Conservation (phyloP, 495 filamentous ascomycete genomes). For the Eremomyces bilateralis region DNA sequence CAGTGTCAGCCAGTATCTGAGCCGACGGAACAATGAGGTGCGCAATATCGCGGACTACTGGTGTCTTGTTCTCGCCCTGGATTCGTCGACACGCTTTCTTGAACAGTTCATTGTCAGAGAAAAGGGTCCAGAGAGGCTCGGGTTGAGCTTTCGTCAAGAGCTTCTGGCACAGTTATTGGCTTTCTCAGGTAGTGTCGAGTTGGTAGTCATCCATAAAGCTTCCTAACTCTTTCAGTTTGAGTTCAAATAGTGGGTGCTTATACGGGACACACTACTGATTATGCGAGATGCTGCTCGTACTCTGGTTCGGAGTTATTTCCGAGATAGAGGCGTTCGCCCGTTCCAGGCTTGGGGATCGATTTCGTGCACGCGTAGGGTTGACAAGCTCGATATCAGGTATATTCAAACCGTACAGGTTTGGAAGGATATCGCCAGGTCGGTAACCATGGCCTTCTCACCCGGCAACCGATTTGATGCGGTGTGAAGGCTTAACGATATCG, state of each 20-base stretch:
- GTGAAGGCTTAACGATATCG: too few species aligned
- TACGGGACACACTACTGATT: not conserved
- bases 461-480: too few species aligned
- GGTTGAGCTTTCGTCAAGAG: not conserved
- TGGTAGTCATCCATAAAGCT: not conserved
- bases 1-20: constrained; percentile 4
- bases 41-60: constrained; percentile 6
- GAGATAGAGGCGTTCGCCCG: not conserved
- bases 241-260: not conserved
- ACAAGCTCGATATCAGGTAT: too few species aligned
- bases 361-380: not conserved
- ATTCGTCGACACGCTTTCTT: constrained; percentile 4
- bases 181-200: not conserved
- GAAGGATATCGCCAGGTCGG: too few species aligned
- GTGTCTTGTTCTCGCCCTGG: constrained; percentile 7
- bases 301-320: not conserved
- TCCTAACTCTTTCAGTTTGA: not conserved
- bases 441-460: too few species aligned
- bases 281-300: not conserved
- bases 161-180: not conserved
- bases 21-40: constrained; percentile 5
- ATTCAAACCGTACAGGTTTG: too few species aligned
- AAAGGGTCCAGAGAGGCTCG: not conserved
- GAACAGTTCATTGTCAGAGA: constrained; percentile 5
- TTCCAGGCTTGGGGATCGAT: not conserved